Evolutionary conservation across 768 basidiomycete species (phyloP).

Genomic region (Lactarius hengduanensis): DNA sequence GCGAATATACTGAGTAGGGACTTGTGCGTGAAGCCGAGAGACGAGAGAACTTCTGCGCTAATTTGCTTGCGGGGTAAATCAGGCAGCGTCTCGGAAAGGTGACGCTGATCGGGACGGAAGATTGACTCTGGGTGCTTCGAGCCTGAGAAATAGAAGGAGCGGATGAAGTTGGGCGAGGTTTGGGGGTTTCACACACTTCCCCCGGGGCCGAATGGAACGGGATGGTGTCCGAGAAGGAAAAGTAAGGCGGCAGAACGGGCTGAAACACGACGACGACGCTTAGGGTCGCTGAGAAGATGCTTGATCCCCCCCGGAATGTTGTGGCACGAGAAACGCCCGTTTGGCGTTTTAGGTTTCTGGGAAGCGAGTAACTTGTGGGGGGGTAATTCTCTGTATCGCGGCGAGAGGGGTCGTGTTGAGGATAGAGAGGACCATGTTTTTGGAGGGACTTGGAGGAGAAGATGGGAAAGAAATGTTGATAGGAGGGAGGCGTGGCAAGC

Average conservation of each 20-base stretch:
- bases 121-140: background rate
- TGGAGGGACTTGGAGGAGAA: background rate
- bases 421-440: slow-evolving; percentile 22
- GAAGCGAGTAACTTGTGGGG: background rate
- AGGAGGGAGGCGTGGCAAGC: background rate
- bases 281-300: slow-evolving; percentile 19
- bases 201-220: background rate
- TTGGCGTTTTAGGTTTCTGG: background rate
- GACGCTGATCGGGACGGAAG: slow-evolving; percentile 2
- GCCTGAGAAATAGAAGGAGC: background rate
- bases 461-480: background rate
- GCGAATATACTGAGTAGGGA: slow-evolving; percentile 21
- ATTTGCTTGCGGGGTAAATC: slow-evolving; percentile 16
- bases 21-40: slow-evolving; percentile 12
- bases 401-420: slow-evolving; percentile 17
- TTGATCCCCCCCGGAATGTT: slow-evolving; percentile 22
- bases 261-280: slow-evolving; percentile 20
- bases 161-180: background rate
- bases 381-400: background rate
- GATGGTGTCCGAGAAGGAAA: background rate
- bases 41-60: slow-evolving; percentile 18
- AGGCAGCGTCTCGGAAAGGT: slow-evolving; percentile 14
- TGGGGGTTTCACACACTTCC: background rate
- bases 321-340: slow-evolving; percentile 21
- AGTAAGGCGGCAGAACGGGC: background rate